Percentiles rank a stretch among this genome's conserved stretches.
Conservation (phyloP, 805 yeast genomes). For the Lachancea thermotolerans region DNA sequence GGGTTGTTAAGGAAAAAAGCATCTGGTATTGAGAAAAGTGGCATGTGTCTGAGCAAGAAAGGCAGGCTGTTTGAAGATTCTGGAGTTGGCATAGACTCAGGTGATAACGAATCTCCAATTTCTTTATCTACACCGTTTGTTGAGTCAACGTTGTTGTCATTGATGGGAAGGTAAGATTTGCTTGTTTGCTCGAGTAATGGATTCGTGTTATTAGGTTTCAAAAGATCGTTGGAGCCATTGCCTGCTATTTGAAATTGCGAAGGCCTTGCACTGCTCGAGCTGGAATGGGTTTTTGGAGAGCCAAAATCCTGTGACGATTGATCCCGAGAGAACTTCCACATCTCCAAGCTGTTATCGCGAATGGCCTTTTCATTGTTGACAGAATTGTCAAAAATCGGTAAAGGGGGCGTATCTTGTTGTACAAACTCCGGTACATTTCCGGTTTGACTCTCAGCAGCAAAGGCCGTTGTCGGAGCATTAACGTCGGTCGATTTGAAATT, state of each 20-base stretch:
- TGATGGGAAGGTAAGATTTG: not conserved
- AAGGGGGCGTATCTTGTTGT: slow-evolving; percentile 4
- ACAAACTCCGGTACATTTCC: slow-evolving; percentile 9
- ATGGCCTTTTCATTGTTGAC: slow-evolving; percentile 1
- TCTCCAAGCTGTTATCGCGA: slow-evolving; percentile 5
- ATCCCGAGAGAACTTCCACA: slow-evolving; percentile 7
- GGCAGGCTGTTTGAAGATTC: slow-evolving; percentile 56
- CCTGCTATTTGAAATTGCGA: not conserved
- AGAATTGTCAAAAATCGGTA: slow-evolving; percentile 1
- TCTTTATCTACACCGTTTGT: not conserved
- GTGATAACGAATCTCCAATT: not conserved
- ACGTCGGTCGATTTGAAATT: slow-evolving; percentile 17
- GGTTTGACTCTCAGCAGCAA: not conserved
- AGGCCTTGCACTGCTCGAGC: not conserved
- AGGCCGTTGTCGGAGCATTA: slow-evolving; percentile 1
- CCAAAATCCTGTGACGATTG: not conserved
- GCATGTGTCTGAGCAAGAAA: slow-evolving; percentile 56
- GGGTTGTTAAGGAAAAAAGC: slow-evolving; percentile 32
- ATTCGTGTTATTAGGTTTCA: not conserved
- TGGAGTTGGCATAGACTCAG: slow-evolving; percentile 4
- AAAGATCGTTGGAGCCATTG: not conserved
- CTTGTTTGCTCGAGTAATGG: slow-evolving; percentile 1
- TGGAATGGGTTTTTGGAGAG: slow-evolving; percentile 4
- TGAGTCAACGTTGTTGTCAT: not conserved
- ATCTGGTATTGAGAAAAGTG: slow-evolving; percentile 56